Base-by-base conservation (phyloP, 208 protist species). In the Trypanosoma vivax region DNA sequence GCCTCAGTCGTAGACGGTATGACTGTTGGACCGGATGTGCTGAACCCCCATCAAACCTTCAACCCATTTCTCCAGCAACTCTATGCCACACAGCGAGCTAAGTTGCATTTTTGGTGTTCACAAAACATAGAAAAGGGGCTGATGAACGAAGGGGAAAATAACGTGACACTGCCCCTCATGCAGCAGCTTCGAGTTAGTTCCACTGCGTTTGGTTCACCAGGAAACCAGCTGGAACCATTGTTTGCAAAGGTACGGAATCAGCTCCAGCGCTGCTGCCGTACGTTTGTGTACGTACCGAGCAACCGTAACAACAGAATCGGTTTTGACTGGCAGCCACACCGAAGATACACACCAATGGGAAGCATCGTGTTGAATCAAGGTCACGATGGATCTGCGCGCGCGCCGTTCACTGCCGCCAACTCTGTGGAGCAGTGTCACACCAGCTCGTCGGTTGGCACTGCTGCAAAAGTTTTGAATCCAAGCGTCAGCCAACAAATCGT, bases 21-120 rank as follows among this genome's bases (percentile, higher is more conserved):
- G 40, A 82, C 73, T 0, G 77, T 89, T 3, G 65, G 54, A 0
- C 60, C 58, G 24, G 37, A 79, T 38, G 65, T 71, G 40, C 50
- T 97, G 18, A 57, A 70, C 16, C 91, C 89, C 6, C 47, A 69
- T 2, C 52, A 85, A 2, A 92, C 73, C 0, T 95, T 88, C 65
- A 96, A 96, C 51, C 94, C 94, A 3, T 43, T 76, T 2, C 18
- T 94, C 0, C 85, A 95, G 60, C 68, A 90, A 53, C 94, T 83
- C 43, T 95, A 95, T 61, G 82, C 81, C 35, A 77, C 62, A 25
- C 45, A 96, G 18, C 72, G 73, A 14, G 49, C 43, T 13, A 79
- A 69, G 69, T 42, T 79, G 43, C 39, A 45, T 24, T 11, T 37
- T 29, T 53, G 2, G 41, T 51, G 2, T 24, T 21, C 39, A 11